phyloP scores from a whole-genome alignment of 1,139 yeast genomes.

The Ashbya aceris region DNA sequence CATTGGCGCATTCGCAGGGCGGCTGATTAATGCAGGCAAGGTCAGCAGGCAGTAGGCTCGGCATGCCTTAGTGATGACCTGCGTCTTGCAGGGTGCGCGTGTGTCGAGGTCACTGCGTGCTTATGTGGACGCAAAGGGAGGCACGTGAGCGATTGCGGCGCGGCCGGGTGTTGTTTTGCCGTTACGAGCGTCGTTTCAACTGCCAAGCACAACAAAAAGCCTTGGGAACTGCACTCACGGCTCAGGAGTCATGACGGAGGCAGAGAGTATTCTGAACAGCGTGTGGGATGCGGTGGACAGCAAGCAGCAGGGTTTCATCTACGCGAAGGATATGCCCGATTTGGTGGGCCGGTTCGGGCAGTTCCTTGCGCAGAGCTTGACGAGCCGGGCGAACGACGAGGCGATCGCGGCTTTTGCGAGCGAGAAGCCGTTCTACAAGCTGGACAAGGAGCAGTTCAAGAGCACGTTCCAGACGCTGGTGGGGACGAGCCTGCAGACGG shows the following conservation, averaged over 20 bases:
- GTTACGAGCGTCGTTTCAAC: too few relatives aligned
- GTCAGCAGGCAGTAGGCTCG: too few relatives aligned
- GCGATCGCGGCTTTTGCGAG: constrained; percentile 14
- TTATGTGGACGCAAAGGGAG: too few relatives aligned
- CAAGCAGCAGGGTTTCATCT: constrained; percentile 26
- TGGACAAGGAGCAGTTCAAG: constrained; percentile 27
- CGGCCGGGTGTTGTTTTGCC: too few relatives aligned
- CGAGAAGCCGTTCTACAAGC: constrained; percentile 18
- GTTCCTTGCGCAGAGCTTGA: neutral
- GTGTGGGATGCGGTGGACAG: constrained; percentile 30
- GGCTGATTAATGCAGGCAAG: too few relatives aligned
- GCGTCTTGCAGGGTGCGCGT: too few relatives aligned
- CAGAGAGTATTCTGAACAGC: constrained; percentile 14
- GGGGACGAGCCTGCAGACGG: constrained; percentile 19
- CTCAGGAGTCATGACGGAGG: neutral
- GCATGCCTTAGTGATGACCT: too few relatives aligned
- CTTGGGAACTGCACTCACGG: too few relatives aligned
- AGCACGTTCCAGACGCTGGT: constrained; percentile 23
- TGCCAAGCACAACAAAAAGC: too few relatives aligned
- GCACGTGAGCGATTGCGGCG: too few relatives aligned
- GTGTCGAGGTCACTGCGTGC: too few relatives aligned
- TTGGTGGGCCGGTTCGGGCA: constrained; percentile 10
- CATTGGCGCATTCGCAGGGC: too few relatives aligned
- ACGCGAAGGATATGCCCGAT: constrained; percentile 24
- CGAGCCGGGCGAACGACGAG: constrained; percentile 12